A percentile compares a stretch with the other conserved stretches of the same genome.
Conservation (phyloP, 23 red algal genomes). For the Gracilaria gracilis region DNA sequence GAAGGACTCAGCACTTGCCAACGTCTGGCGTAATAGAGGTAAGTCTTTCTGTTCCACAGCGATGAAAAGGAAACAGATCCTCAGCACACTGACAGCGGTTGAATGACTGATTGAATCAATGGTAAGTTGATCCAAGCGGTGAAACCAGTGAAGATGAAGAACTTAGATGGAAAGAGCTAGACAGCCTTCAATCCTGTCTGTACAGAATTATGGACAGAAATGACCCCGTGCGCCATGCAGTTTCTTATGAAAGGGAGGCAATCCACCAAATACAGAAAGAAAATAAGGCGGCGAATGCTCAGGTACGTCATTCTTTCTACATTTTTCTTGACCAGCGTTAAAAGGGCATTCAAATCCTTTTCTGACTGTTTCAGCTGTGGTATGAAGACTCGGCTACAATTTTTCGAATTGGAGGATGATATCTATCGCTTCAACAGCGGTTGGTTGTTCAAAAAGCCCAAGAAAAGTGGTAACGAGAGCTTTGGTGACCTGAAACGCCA, state of each 20-base stretch:
- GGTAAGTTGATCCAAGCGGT: not conserved
- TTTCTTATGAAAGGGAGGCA: not conserved
- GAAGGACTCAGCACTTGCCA: not conserved
- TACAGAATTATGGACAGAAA: not conserved
- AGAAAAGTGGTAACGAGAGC: not conserved
- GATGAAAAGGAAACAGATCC: too few species aligned
- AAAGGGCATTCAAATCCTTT: too few species aligned
- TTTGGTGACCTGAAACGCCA: not conserved
- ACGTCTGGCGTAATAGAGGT: constrained; percentile 2
- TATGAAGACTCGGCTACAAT: not conserved
- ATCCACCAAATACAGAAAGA: not conserved
- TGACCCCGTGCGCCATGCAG: not conserved
- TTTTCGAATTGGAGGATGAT: not conserved
- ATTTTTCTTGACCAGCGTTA: too few species aligned
- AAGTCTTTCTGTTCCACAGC: not conserved
- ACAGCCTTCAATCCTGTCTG: not conserved
- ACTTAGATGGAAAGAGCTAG: not conserved
- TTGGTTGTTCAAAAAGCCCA: constrained; percentile 3
- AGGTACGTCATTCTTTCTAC: too few species aligned
- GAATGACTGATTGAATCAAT: not conserved
- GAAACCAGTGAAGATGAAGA: not conserved
- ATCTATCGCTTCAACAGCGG: constrained; percentile 21
- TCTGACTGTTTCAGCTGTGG: too few species aligned
- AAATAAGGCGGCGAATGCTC: not conserved
- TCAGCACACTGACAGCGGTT: too few species aligned